Evolutionary conservation across 1,284 basidiomycete genomes (phyloP), one percentile per base, ranked within the genome.

Genomic region (Ceratobasidium sp.): DNA sequence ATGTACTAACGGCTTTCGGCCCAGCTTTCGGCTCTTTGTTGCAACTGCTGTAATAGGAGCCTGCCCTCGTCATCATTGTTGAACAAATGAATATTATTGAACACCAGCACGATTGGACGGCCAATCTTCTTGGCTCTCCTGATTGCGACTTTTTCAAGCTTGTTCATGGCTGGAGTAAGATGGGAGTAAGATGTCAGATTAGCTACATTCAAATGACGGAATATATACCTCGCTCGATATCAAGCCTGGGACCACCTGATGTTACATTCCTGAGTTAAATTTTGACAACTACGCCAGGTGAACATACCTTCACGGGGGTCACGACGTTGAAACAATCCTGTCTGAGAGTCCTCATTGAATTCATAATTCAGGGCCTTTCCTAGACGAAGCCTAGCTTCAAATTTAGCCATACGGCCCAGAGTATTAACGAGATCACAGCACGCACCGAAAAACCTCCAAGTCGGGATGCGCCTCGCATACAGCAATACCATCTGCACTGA

Each of bases 81-180:
- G 78, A 93, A 88, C 73, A 86, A 85, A 72, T 94, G 92, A 2
- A 93, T 76, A 72, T 84, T 82, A 73, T 82, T 93, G 74, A 95
- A 80, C 49, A 93, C 85, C 42, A 95, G 78, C 0, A 94, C 87
- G 2, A 93, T 79, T 0, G 92, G 90, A 82, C 3, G 82, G 83
- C 72, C 80, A 79, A 52, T 80, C 78, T 42, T 87, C 80, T 74
- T 82, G 84, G 53, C 76, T 27, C 70, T 60, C 29, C 82, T 79
- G 57, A 95, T 80, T 0, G 91, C 92, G 23, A 94, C 91, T 75
- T 94, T 94, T 76, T 93, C 91, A 1, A 92, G 81, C 75, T 94
- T 95, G 75, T 89, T 91, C 78, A 93, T 76, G 0, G 89, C 89
- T 86, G 57, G 29, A 56, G 1, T 58, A 36, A 54, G 6, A 59